These are phyloP conservation scores for Nakaseomyces uthaithaninus DNA, from an alignment of 1,139 yeast genomes.

Conservation along the genomic window DNA sequence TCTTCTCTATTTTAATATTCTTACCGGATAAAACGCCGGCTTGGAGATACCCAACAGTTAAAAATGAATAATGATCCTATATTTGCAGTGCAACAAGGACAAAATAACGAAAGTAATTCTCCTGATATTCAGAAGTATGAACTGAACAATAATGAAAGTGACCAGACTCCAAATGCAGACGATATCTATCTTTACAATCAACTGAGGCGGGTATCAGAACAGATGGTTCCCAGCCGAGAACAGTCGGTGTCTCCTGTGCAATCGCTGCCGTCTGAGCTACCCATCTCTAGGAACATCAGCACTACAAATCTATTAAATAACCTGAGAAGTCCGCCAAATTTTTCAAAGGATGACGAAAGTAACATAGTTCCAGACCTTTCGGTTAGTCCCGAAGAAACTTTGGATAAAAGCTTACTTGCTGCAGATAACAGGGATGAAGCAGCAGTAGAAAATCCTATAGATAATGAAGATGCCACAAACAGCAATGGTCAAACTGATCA, in stretches of 20 bases:
- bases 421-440: too few relatives aligned
- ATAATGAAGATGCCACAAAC: not conserved
- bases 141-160: not conserved
- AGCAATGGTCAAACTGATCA: too few relatives aligned
- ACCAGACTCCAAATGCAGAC: not conserved
- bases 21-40: too few relatives aligned
- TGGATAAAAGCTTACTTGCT: too few relatives aligned
- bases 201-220: slow-evolving; percentile 2
- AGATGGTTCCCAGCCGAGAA: slow-evolving; percentile 1
- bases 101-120: not conserved
- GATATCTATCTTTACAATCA: slow-evolving; percentile 3
- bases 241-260: slow-evolving; percentile 1
- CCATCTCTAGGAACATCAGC: slow-evolving; percentile 1
- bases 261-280: slow-evolving; percentile 6
- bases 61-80: not conserved
- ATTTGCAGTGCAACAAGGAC: not conserved
- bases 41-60: too few relatives aligned
- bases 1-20: not conserved
- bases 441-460: too few relatives aligned
- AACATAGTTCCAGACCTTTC: slow-evolving; percentile 1
- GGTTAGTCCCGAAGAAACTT: not conserved
- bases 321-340: slow-evolving; percentile 1
- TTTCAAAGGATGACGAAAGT: not conserved
- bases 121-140: not conserved
- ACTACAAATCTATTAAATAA: not conserved